Evolutionary conservation across 371 early-diverging fungal genomes (phyloP).

Genomic region (Rhizopus microsporus): DNA sequence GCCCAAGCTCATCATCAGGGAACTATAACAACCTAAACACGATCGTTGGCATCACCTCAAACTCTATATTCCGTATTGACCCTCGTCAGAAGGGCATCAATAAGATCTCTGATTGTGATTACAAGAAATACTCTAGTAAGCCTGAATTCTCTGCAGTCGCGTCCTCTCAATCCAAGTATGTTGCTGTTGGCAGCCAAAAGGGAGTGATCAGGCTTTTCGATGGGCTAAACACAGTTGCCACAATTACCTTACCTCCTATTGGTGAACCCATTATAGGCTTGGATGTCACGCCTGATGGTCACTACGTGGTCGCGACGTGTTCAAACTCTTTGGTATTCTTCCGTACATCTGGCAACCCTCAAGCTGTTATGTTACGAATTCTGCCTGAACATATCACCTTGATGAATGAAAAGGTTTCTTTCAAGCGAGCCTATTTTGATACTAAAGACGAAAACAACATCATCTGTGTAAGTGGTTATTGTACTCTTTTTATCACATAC

Average conservation of each 20-base stretch:
- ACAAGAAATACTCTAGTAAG: slow-evolving; percentile 70
- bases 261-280: slow-evolving; percentile 89
- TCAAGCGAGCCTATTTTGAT: slow-evolving; percentile 94
- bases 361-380: slow-evolving; percentile 76
- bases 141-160: slow-evolving; percentile 73
- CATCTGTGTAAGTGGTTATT: slow-evolving; percentile 49
- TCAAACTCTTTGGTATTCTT: slow-evolving; percentile 84
- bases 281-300: slow-evolving; percentile 89
- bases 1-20: slow-evolving; percentile 76
- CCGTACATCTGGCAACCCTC: slow-evolving; percentile 53
- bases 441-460: slow-evolving; percentile 76
- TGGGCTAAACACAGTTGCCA: slow-evolving; percentile 79
- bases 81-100: slow-evolving; percentile 70
- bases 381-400: slow-evolving; percentile 90
- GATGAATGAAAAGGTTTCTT: slow-evolving; percentile 72
- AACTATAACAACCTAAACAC: slow-evolving; percentile 38
- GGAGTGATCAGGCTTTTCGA: slow-evolving; percentile 93
- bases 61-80: slow-evolving; percentile 87
- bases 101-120: slow-evolving; percentile 66
- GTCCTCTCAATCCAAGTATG: slow-evolving; percentile 78
- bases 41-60: slow-evolving; percentile 50
- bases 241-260: slow-evolving; percentile 85
- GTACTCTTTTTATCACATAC: not conserved
- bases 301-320: slow-evolving; percentile 89
- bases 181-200: slow-evolving; percentile 85